Conservation (phyloP, 176 grass and related monocot genomes). For the Oryza rufipogon region DNA sequence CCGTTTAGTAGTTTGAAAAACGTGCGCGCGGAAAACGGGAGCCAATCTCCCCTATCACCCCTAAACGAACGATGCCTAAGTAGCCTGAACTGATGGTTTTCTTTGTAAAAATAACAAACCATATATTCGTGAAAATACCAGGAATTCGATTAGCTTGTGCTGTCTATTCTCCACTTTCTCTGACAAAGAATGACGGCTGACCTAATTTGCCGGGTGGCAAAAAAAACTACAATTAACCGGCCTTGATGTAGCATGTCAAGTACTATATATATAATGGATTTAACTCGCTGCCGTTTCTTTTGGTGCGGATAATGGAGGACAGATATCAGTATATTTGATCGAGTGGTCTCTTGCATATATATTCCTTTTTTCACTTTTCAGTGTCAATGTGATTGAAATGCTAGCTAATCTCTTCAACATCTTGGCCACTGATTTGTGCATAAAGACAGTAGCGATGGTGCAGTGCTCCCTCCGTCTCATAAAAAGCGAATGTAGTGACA, state of each 20-base stretch:
- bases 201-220: conserved; percentile 22
- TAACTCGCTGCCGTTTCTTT: too few relatives aligned
- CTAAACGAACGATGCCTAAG: too few relatives aligned
- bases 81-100: not conserved
- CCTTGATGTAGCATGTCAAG: not conserved
- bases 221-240: not conserved
- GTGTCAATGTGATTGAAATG: not conserved
- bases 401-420: not conserved
- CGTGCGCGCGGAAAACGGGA: too few relatives aligned
- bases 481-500: too few relatives aligned
- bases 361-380: not conserved
- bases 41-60: too few relatives aligned
- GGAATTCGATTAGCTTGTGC: not conserved
- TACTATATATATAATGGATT: too few relatives aligned
- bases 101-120: not conserved
- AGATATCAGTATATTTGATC: not conserved
- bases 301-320: not conserved
- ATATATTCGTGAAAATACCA: not conserved
- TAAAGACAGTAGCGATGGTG: too few relatives aligned
- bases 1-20: too few relatives aligned
- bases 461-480: too few relatives aligned
- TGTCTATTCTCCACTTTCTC: conserved; percentile 24
- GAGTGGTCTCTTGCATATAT: conserved; percentile 13
- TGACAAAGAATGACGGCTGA: not conserved
- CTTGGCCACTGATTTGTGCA: not conserved